Percentiles rank a stretch among this genome's conserved stretches.
These are phyloP conservation scores for Metrosideros polymorpha DNA, from an alignment of 441 rosid genomes.

Conservation along the genomic window DNA sequence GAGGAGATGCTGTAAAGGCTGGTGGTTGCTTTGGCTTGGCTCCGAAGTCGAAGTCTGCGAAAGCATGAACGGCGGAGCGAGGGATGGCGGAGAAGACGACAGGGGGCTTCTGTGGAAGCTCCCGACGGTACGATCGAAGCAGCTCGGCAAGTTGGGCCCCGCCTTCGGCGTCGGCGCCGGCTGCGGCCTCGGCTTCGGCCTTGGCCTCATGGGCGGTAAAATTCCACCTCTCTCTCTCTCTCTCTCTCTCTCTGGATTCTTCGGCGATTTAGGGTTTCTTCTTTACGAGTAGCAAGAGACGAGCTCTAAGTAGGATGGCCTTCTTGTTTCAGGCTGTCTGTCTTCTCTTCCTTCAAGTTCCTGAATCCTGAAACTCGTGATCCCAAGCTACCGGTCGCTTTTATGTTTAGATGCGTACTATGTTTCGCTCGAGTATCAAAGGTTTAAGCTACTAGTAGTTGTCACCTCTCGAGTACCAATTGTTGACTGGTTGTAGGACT, in stretches of 20 bases:
- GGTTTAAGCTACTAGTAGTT: not conserved
- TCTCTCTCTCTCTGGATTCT: not conserved
- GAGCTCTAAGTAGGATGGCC: not conserved
- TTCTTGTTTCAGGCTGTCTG: not conserved
- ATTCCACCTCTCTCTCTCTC: not conserved
- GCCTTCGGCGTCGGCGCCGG: conserved; percentile 81
- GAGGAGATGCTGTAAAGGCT: not conserved
- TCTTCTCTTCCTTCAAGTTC: not conserved
- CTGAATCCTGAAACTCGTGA: not conserved
- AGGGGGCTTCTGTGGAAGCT: conserved; percentile 76
- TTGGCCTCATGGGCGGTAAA: conserved; percentile 77
- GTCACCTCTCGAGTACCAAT: not conserved
- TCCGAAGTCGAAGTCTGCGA: not conserved
- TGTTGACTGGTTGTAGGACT: no score
- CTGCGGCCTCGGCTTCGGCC: conserved; percentile 78
- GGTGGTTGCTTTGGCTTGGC: not conserved
- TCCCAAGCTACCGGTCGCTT: not conserved
- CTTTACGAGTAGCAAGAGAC: not conserved
- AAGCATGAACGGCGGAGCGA: not conserved
- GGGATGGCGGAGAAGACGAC: conserved; percentile 2
- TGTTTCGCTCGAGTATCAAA: not conserved
- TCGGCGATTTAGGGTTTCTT: not conserved
- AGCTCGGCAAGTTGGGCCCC: conserved; percentile 68
- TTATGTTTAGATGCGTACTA: not conserved
- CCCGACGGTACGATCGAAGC: conserved; percentile 51